phyloP scores from a whole-genome alignment of 176 grass and related monocot species.

The Cenchrus purpureus region DNA sequence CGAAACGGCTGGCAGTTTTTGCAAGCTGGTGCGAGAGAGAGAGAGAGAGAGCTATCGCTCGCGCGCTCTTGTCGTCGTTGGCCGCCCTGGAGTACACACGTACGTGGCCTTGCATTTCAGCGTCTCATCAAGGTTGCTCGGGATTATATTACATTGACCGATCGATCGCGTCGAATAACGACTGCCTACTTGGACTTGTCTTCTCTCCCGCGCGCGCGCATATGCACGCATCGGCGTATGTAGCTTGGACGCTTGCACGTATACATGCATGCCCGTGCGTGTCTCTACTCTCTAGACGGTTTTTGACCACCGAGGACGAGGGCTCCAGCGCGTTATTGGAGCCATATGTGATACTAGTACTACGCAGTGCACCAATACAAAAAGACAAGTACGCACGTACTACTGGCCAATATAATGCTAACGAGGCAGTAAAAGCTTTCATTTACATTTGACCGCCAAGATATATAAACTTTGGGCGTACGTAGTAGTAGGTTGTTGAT shows the following conservation, averaged over 20 bases:
- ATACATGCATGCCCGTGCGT: background rate
- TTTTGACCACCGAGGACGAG: background rate
- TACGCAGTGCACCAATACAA: background rate
- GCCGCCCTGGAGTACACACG: too few species aligned
- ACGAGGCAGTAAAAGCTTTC: background rate
- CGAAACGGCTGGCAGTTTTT: background rate
- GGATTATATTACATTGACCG: background rate
- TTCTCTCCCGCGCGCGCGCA: background rate
- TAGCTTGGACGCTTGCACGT: background rate
- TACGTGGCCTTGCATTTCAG: background rate
- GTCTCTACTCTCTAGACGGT: background rate
- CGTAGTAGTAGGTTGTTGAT: too few species aligned
- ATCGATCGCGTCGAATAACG: background rate
- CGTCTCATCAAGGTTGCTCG: background rate
- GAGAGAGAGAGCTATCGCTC: too few species aligned
- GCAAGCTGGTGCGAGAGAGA: constrained; percentile 12
- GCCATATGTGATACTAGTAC: too few species aligned
- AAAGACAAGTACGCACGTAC: background rate
- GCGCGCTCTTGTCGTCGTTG: background rate
- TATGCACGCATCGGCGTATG: background rate
- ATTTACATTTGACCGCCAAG: background rate
- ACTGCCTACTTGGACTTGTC: background rate
- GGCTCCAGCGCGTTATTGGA: background rate
- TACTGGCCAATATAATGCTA: background rate
- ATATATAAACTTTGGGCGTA: too few species aligned